Evolutionary conservation across 1,139 yeast species (phyloP), one percentile per base, ranked within the genome.

Genomic region (Candida pseudoviswanathii): DNA sequence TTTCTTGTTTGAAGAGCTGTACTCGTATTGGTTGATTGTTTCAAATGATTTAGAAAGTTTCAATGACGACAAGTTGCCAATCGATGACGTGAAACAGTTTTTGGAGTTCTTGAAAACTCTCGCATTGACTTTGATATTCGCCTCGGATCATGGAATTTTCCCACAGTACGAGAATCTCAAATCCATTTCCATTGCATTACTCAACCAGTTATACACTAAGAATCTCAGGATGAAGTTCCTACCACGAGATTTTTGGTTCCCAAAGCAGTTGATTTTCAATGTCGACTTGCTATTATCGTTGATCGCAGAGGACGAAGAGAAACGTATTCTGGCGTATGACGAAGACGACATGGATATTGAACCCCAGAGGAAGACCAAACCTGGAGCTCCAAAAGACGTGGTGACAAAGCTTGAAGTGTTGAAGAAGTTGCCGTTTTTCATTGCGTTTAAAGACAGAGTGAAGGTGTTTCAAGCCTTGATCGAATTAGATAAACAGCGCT

Each of bases 361-460:
- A 4, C 26, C 33, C 6, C 24, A 21, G 24, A 37, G 36, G 6
- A 36, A 26, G 7, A 10, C 25, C 11, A 39, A 34, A 41, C 47
- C 49, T 10, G 11, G 22, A 1, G 39, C 29, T 7, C 43, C 51
- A 5, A 33, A n/a, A 10, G 51, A 48, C 29, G 41, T 38, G 4
- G 16, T 37, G 10, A 33, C 50, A 41, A 72, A 62, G 53, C 54
- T 81, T 43, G 80, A 83, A 47, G 71, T 91, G 0, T 73, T 89
- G 39, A 75, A 80, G 2, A 78, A 81, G 47, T 71, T 85, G 2
- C 97, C 99, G 1, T 92, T 88, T 62, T 86, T 90, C 67, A 74
- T 92, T 22, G 83, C 89, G 0, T 94, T 94, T 63, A 77, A 79
- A 26, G 80, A 81, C 38, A 74, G 99, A 47, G 96, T 90, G 0